These are phyloP conservation scores for Acanthamoeba quina DNA, from an alignment of 208 protist genomes.

Conservation along the genomic window DNA sequence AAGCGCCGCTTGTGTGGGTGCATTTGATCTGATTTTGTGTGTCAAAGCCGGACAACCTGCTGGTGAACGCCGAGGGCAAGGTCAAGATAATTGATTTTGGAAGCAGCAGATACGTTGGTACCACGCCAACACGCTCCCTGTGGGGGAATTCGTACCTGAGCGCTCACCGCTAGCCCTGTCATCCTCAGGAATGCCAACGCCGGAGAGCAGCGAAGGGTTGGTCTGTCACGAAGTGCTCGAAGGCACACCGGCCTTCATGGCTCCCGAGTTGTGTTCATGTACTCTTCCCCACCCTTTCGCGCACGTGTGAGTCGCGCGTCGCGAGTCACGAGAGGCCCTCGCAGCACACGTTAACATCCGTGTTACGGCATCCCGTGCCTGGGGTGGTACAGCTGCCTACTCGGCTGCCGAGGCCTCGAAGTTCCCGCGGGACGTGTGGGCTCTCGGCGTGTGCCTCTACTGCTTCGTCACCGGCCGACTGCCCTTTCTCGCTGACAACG, in stretches of 20 bases:
- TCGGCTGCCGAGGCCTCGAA: neutral
- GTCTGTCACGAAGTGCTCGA: slow-evolving; percentile 21
- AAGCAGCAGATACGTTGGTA: neutral
- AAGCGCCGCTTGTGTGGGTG: neutral
- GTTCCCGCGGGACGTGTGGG: slow-evolving; percentile 42
- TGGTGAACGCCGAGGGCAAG: neutral
- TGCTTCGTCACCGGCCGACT: slow-evolving; percentile 45
- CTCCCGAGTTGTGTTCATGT: slow-evolving; percentile 48
- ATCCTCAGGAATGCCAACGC: neutral
- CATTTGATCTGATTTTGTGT: neutral
- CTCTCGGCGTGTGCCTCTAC: slow-evolving; percentile 62
- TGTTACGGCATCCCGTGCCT: neutral
- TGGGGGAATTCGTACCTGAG: neutral
- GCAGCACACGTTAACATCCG: neutral
- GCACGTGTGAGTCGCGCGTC: too few species aligned
- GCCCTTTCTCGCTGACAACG: slow-evolving; percentile 55
- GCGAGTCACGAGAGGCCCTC: too few species aligned
- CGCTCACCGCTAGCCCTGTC: neutral
- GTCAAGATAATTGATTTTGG: slow-evolving; percentile 69
- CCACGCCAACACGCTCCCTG: too few species aligned
- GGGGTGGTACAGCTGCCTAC: neutral
- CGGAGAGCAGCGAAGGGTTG: neutral
- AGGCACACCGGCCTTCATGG: slow-evolving; percentile 64
- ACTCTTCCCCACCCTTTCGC: neutral
- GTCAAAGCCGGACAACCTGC: slow-evolving; percentile 44